phyloP scores from a whole-genome alignment of 495 filamentous ascomycete species.

The Neurospora sp. region DNA sequence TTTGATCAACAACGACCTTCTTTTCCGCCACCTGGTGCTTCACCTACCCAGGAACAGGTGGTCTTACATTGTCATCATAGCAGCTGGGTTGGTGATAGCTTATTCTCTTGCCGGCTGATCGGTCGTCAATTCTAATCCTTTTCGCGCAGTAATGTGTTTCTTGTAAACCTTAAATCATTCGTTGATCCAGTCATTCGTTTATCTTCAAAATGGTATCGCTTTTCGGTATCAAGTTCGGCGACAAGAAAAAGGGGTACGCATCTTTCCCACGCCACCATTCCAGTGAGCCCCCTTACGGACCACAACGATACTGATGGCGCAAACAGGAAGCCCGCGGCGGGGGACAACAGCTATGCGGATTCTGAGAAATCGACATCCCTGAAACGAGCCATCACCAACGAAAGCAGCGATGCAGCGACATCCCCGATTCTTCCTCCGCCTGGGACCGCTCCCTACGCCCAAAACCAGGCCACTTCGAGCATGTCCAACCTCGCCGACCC shows the following conservation, averaged over 20 bases:
- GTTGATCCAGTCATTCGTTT: neutral
- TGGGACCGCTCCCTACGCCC: constrained; percentile 16
- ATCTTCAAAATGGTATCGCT: constrained; percentile 37
- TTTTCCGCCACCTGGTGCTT: neutral
- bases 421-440: constrained; percentile 11
- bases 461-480: constrained; percentile 28
- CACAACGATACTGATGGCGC: constrained; percentile 6
- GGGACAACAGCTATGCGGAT: constrained; percentile 20
- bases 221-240: constrained; percentile 38
- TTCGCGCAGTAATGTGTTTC: constrained; percentile 10
- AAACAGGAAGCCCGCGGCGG: constrained; percentile 24
- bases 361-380: constrained; percentile 22
- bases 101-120: constrained; percentile 1
- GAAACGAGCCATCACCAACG: constrained; percentile 15
- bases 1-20: neutral
- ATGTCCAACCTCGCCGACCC: constrained; percentile 24
- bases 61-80: neutral
- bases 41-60: neutral
- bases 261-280: constrained; percentile 5
- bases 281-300: neutral
- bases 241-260: constrained; percentile 33
- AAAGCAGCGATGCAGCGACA: constrained; percentile 23
- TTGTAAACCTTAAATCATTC: constrained; percentile 6
- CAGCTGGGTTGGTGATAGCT: neutral
- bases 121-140: neutral